Evolutionary conservation across 1,139 yeast species (phyloP), one percentile per base, ranked within the genome.

Genomic region (Yamadazyma taylorii): DNA sequence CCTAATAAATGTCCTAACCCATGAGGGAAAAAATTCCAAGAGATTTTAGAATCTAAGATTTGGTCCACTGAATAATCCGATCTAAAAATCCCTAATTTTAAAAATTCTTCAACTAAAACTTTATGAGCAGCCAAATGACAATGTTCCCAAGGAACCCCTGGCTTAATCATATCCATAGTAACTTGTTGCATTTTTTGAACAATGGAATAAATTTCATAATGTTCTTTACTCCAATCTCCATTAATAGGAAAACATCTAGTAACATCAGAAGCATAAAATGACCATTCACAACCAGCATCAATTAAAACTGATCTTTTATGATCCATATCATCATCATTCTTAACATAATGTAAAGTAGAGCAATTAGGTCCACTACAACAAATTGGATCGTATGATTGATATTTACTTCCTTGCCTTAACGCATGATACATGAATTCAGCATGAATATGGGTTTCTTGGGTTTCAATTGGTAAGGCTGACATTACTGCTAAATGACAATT

Each of bases 221-320:
- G 94, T 56, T 92, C 97, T 46, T 75, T 75, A 10, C 92, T 77
- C 90, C 96, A 92, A 43, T 82, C 81, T 7, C 98, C 98, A 46
- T 72, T 75, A 42, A 89, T 79, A 16, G 98, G 98, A 77, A 89
- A 92, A 56, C 95, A 85, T 58, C 98, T 77, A 14, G 98, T 92
- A 35, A 92, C 96, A 57, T 92, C 98, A 34, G 90, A 75, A 4
- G 96, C 92, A 60, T 92, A 92, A 55, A 88, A 79, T 46, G 79
- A 78, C 96, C 97, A 90, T 66, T 90, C 97, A 6, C 96, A 96
- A 36, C 98, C 98, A 5, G 97, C 97, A 63, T 92, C 98, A 42
- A 92, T 82, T 43, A 92, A 73, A 10, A 92, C 75, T 4, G 92
- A 75, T 36, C 59, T 57, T 42, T 78, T 81, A 4, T 75, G 75